Base-by-base conservation (phyloP, 179 eudicot species). In the Silene noctiflora region DNA sequence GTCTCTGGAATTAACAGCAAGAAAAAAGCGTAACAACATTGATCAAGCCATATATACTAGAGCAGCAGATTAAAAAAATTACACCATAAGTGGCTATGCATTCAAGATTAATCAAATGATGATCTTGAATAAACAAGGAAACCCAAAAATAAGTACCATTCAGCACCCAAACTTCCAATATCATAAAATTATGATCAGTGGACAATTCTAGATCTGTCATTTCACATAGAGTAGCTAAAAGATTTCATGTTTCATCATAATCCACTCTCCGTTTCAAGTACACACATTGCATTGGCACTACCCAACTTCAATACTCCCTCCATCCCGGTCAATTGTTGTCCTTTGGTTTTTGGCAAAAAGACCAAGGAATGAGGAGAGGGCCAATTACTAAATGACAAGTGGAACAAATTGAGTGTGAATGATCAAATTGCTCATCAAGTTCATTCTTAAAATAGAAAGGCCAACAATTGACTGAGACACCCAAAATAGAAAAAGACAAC, bases 1-100 rank as follows among this genome's bases (percentile, higher is more conserved):
- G 29, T 76, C 69, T 88, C 97, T 94, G 75, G 1, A 70, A 62
- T 68, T 25, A 78, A 46, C 67, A 68, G 62, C 61, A 64, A 19
- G 39, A 69, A 48, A 71, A 39, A 70, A 61, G 13, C 13, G 35
- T 6, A 31, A 27, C 20, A 53, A 71, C 11, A 46, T 27, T 7
- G 3, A n/a, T 21, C 1, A 69, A 69, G 71, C 6, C 22, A 39
- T 35, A 35, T 59, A 0, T 12, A 55, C 2, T 10, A 8, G 22
- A 27, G 29, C 29, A 27, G 29, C 29, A 27, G 29, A 27, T 27
- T 1, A 27, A 27, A 27, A 27, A 27, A 91, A 77, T 31, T 2
- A 31, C 35, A 3, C 35, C 35, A 0, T 1, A 31, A 31, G 35
- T 55, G 48, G 48, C 16, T 44, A 46, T 14, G 39, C 73, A 48